A percentile compares a stretch with the other conserved stretches of the same genome.
These are phyloP conservation scores for Spergularia azorica DNA, from an alignment of 179 eudicot genomes.

Conservation along the genomic window DNA sequence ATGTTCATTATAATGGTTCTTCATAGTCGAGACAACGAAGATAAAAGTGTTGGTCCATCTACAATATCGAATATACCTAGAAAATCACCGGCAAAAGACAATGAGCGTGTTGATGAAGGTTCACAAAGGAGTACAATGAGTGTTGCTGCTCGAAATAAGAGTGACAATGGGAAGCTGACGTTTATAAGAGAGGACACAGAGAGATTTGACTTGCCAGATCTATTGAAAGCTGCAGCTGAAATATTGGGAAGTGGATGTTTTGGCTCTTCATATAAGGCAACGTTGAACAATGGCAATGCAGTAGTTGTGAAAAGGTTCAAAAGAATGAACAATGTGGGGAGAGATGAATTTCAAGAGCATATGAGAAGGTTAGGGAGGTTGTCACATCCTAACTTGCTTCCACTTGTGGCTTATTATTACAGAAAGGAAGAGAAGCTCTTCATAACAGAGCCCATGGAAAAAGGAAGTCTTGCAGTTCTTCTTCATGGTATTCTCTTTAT, in stretches of 20 bases:
- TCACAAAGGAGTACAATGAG: conserved; percentile 5
- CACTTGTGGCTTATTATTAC: conserved; percentile 76
- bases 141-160: background rate
- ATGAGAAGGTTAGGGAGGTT: conserved; percentile 74
- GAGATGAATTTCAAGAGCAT: conserved; percentile 70
- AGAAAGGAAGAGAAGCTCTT: conserved; percentile 83
- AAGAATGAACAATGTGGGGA: conserved; percentile 72
- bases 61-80: background rate
- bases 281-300: conserved; percentile 39
- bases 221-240: conserved; percentile 75
- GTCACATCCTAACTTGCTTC: conserved; percentile 68
- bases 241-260: conserved; percentile 83
- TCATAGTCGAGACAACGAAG: conserved; percentile 2
- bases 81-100: background rate
- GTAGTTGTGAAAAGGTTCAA: conserved; percentile 74
- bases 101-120: conserved; percentile 9
- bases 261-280: conserved; percentile 84
- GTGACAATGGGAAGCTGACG: conserved; percentile 33
- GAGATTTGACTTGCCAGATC: conserved; percentile 65
- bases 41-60: background rate
- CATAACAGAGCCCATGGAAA: conserved; percentile 53
- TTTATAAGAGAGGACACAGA: conserved; percentile 56
- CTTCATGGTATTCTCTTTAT: conserved; percentile 57
- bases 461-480: conserved; percentile 73
- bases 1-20: conserved; percentile 26